Percentiles rank a stretch among this genome's conserved stretches.
phyloP scores from a whole-genome alignment of 2,329 filamentous ascomycete genomes.

The Pyrenophora teres region DNA sequence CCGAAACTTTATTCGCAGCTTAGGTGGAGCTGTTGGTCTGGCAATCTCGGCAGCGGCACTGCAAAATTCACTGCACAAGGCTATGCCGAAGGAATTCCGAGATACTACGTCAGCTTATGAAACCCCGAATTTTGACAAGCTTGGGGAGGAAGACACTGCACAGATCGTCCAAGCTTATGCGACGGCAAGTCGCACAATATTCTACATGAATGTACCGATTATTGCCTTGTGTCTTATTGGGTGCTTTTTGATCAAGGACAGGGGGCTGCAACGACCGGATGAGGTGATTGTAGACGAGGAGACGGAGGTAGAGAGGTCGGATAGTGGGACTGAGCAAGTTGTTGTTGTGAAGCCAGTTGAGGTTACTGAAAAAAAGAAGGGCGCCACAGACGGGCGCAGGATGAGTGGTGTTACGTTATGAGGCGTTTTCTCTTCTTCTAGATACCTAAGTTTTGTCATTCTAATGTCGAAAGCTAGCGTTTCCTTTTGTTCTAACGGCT shows the following conservation, averaged over 20 bases:
- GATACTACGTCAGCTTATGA: conserved; percentile 15
- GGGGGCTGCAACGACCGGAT: conserved; percentile 51
- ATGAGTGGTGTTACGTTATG: too few relatives aligned
- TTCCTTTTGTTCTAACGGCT: too few relatives aligned
- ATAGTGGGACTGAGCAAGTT: neutral
- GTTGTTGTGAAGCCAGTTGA: neutral
- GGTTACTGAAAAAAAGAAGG: neutral
- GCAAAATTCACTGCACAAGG: conserved; percentile 22
- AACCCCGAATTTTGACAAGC: conserved; percentile 14
- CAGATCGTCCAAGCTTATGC: conserved; percentile 58
- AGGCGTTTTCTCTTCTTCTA: too few relatives aligned
- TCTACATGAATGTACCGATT: conserved; percentile 61
- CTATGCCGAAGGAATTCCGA: conserved; percentile 21
- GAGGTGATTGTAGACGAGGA: conserved; percentile 5
- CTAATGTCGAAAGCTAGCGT: too few relatives aligned
- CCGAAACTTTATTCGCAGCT: conserved; percentile 65
- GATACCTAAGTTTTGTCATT: too few relatives aligned
- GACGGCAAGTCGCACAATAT: conserved; percentile 60
- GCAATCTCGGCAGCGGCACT: conserved; percentile 49
- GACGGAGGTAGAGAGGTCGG: neutral
- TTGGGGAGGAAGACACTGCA: conserved; percentile 16
- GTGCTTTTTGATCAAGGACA: conserved; percentile 56
- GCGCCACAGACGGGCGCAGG: neutral
- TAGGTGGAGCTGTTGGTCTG: conserved; percentile 63
- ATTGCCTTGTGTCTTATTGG: conserved; percentile 57